Evolutionary conservation across 2,329 filamentous ascomycete species (phyloP).

Genomic region (Ophiostoma ips): DNA sequence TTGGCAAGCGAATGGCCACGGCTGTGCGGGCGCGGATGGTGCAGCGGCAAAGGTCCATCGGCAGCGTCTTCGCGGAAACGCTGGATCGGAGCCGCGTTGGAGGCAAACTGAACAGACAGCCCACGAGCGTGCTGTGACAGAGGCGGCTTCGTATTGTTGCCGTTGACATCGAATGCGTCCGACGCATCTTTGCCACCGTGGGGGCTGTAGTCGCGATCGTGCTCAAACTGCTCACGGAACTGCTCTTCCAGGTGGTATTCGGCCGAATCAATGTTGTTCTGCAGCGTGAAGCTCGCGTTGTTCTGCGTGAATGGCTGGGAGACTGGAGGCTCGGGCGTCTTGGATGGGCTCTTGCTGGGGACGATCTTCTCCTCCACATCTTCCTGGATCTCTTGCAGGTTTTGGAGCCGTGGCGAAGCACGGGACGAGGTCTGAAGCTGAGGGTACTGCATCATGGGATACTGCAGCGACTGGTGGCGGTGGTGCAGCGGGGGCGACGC

Average conservation of each 20-base stretch:
- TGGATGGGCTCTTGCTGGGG: conserved; percentile 35
- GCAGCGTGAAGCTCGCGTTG: conserved; percentile 63
- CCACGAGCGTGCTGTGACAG: conserved; percentile 27
- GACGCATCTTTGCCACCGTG: conserved; percentile 31
- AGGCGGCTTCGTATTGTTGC: conserved; percentile 10
- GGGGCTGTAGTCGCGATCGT: conserved; percentile 58
- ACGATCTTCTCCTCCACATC: conserved; percentile 28
- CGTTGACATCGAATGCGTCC: conserved; percentile 14
- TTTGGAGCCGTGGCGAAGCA: conserved; percentile 50
- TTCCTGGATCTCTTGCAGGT: conserved; percentile 62
- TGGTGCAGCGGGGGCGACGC: conserved; percentile 32
- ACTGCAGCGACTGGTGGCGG: conserved; percentile 46
- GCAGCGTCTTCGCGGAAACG: conserved; percentile 40
- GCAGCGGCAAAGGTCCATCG: conserved; percentile 40
- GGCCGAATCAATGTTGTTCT: conserved; percentile 72
- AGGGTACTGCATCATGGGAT: conserved; percentile 40
- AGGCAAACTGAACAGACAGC: conserved; percentile 31
- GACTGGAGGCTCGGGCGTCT: conserved; percentile 34
- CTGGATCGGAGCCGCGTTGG: conserved; percentile 24
- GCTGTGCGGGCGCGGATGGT: conserved; percentile 62
- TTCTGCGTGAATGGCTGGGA: conserved; percentile 32
- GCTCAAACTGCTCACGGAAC: conserved; percentile 63
- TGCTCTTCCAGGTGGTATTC: conserved; percentile 76
- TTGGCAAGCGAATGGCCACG: conserved; percentile 59
- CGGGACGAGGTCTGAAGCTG: conserved; percentile 41